A percentile compares a stretch with the other conserved stretches of the same genome.
Conservation (phyloP, 1,284 basidiomycete species). For the Pyrrhoderma noxium region DNA sequence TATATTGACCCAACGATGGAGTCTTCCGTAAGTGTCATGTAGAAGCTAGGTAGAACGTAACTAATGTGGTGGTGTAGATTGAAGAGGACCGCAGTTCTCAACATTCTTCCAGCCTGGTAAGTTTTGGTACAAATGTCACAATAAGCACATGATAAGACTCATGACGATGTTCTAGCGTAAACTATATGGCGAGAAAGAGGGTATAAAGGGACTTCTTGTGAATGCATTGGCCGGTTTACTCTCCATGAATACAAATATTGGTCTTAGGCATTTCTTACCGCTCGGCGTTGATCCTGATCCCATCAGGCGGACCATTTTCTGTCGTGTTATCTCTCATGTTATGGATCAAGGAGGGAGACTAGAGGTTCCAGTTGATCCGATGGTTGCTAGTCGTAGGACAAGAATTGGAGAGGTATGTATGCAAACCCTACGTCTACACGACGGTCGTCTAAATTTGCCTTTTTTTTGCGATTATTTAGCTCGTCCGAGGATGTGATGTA, state of each 20-base stretch:
- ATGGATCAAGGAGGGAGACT: slow-evolving; percentile 75
- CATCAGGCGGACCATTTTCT: slow-evolving; percentile 73
- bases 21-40: slow-evolving; percentile 3
- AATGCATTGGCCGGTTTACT: slow-evolving; percentile 77
- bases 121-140: neutral
- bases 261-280: slow-evolving; percentile 81
- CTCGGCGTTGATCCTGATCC: slow-evolving; percentile 75
- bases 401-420: slow-evolving; percentile 59
- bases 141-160: neutral
- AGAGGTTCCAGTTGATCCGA: slow-evolving; percentile 48
- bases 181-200: neutral
- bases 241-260: slow-evolving; percentile 80
- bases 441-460: neutral
- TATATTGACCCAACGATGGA: slow-evolving; percentile 35
- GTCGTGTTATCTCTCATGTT: slow-evolving; percentile 83
- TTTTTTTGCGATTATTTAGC: slow-evolving; percentile 42
- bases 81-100: slow-evolving; percentile 15
- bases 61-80: neutral
- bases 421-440: neutral
- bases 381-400: slow-evolving; percentile 45
- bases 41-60: neutral
- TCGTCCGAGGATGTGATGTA: slow-evolving; percentile 70
- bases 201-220: slow-evolving; percentile 64
- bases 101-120: slow-evolving; percentile 8
- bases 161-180: slow-evolving; percentile 3